Conservation (phyloP, 768 basidiomycete genomes). For the Fomitopsis pulvina region DNA sequence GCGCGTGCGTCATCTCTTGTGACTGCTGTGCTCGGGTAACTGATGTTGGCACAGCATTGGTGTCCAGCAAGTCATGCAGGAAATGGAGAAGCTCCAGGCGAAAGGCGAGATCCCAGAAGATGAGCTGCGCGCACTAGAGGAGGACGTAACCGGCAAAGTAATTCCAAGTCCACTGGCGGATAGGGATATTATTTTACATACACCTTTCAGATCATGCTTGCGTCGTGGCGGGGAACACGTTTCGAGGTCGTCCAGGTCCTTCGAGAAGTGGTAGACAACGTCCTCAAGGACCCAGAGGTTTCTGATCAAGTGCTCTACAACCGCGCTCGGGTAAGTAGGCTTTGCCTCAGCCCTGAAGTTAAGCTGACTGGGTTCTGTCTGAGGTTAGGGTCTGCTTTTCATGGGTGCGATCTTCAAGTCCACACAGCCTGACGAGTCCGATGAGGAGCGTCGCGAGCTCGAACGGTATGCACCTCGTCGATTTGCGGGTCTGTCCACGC, state of each 20-base stretch:
- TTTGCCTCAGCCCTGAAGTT: constrained; percentile 1
- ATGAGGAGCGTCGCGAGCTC: constrained; percentile 89
- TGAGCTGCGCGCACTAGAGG: constrained; percentile 77
- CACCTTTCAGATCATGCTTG: constrained; percentile 70
- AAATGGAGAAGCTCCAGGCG: constrained; percentile 86
- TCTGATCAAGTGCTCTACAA: constrained; percentile 67
- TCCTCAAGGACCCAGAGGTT: constrained; percentile 72
- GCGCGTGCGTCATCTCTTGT: constrained; percentile 58
- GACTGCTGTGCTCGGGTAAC: constrained; percentile 2
- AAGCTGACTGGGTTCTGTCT: background rate
- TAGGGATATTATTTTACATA: background rate
- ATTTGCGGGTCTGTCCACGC: background rate
- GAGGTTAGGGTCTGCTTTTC: constrained; percentile 67
- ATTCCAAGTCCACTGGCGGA: constrained; percentile 3
- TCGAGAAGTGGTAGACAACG: constrained; percentile 75
- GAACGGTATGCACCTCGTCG: constrained; percentile 57
- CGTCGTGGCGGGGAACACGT: constrained; percentile 95
- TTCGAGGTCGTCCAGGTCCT: constrained; percentile 92
- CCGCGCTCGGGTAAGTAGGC: constrained; percentile 68
- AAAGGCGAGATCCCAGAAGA: constrained; percentile 89
- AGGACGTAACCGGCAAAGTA: constrained; percentile 90
- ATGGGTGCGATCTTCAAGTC: constrained; percentile 89
- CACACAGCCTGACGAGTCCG: constrained; percentile 80
- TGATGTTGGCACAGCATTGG: constrained; percentile 35
- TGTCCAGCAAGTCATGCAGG: constrained; percentile 75